Evolutionary conservation across 805 yeast species (phyloP).

Genomic region (Pachysolen tannophilus): DNA sequence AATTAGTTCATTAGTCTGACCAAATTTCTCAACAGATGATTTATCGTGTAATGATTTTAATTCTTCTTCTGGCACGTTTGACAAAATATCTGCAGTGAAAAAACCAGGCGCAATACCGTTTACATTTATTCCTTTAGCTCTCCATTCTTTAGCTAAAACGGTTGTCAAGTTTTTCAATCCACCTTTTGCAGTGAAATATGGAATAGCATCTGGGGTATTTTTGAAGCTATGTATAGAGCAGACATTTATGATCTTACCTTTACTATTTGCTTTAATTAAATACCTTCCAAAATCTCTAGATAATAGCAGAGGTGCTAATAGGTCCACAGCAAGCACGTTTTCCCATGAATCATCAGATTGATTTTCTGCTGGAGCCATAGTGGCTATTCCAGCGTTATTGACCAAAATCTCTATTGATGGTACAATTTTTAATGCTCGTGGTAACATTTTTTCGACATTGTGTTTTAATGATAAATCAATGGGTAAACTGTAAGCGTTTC

Average conservation of each 20-base stretch:
- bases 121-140: constrained; percentile 33
- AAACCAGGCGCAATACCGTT: constrained; percentile 41
- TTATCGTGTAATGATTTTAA: constrained; percentile 29
- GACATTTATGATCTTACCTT: no score
- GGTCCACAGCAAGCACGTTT: no score
- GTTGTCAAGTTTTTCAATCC: constrained; percentile 36
- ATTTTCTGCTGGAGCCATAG: no score
- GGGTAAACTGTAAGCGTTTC: constrained; percentile 10
- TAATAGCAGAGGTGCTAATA: no score
- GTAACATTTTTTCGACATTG: constrained; percentile 23
- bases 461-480: constrained; percentile 8
- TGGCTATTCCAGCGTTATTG: constrained; percentile 42
- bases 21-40: constrained; percentile 32
- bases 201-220: no score
- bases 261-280: no score
- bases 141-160: constrained; percentile 34
- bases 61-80: constrained; percentile 25
- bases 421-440: constrained; percentile 26
- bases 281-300: no score
- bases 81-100: constrained; percentile 32
- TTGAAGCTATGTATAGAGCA: no score
- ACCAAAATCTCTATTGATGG: constrained; percentile 30
- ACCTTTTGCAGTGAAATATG: constrained; percentile 37
- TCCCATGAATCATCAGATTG: no score
- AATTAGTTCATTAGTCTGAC: constrained; percentile 28